Evolutionary conservation across 495 filamentous ascomycete genomes (phyloP).

Genomic region (Filosporella fistucella): DNA sequence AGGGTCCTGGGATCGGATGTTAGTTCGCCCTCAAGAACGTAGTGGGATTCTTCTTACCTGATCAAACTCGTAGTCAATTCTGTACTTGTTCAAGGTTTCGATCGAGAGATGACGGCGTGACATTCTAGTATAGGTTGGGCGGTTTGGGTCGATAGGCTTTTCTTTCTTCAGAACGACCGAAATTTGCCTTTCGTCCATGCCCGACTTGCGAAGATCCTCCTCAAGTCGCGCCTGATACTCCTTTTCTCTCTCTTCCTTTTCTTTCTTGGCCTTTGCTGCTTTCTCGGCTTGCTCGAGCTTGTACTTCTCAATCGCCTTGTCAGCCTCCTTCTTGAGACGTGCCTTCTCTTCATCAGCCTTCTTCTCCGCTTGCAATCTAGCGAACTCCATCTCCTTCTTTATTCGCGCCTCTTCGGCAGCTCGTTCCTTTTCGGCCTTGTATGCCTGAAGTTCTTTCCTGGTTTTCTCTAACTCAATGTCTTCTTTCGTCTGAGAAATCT

Average conservation of each 20-base stretch:
- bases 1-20: constrained; percentile 46
- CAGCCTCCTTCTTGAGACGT: constrained; percentile 42
- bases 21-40: neutral
- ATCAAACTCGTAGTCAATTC: constrained; percentile 50
- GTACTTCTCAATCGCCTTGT: constrained; percentile 41
- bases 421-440: constrained; percentile 33
- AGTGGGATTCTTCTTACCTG: constrained; percentile 28
- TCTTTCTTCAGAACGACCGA: constrained; percentile 46
- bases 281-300: constrained; percentile 51
- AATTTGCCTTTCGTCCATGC: constrained; percentile 47
- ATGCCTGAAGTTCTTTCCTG: constrained; percentile 29
- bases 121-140: constrained; percentile 54
- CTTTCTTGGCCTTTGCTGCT: constrained; percentile 38
- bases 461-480: constrained; percentile 37
- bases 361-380: constrained; percentile 36
- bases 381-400: constrained; percentile 39
- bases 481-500: constrained; percentile 19
- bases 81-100: constrained; percentile 44
- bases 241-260: constrained; percentile 44
- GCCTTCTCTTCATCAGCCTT: constrained; percentile 53
- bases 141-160: constrained; percentile 29
- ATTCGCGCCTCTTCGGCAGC: constrained; percentile 37
- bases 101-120: constrained; percentile 50
- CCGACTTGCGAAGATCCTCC: constrained; percentile 43
- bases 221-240: constrained; percentile 33